Conservation (phyloP, 129 eudicot species). For the Logfia minima region DNA sequence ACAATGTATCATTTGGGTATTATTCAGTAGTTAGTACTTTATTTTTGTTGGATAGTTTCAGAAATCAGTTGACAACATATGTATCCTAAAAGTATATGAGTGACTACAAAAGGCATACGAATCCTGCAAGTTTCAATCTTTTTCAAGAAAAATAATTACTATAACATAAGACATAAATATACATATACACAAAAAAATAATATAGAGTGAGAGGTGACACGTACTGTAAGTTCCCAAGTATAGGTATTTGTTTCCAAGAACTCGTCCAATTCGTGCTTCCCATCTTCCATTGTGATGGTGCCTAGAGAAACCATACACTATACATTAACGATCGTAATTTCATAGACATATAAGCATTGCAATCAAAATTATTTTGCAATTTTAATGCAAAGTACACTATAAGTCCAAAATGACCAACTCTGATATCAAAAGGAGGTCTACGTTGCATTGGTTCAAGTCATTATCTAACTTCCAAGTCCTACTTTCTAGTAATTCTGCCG, state of each 20-base stretch:
- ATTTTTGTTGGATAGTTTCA: neutral
- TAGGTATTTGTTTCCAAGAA: conserved; percentile 72
- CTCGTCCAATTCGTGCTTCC: conserved; percentile 97
- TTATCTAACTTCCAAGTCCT: neutral
- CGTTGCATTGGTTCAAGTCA: conserved; percentile 7
- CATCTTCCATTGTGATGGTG: conserved; percentile 93
- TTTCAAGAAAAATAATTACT: neutral
- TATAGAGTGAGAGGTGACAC: conserved; percentile 17
- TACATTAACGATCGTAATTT: neutral
- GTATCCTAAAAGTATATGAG: neutral
- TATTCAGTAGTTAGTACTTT: neutral
- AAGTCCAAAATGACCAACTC: conserved; percentile 8
- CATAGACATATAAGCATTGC: neutral
- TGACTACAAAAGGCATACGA: neutral
- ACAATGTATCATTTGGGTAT: neutral
- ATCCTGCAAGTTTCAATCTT: neutral
- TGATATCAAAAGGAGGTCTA: neutral
- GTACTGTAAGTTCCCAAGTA: conserved; percentile 89
- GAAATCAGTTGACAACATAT: neutral
- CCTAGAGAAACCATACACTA: conserved; percentile 42
- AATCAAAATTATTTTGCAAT: neutral
- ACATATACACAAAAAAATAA: neutral
- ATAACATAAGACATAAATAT: neutral
- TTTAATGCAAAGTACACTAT: neutral
- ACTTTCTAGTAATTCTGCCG: neutral